Conservation (phyloP, 169 alveolate genomes). For the Plasmodium adleri region DNA sequence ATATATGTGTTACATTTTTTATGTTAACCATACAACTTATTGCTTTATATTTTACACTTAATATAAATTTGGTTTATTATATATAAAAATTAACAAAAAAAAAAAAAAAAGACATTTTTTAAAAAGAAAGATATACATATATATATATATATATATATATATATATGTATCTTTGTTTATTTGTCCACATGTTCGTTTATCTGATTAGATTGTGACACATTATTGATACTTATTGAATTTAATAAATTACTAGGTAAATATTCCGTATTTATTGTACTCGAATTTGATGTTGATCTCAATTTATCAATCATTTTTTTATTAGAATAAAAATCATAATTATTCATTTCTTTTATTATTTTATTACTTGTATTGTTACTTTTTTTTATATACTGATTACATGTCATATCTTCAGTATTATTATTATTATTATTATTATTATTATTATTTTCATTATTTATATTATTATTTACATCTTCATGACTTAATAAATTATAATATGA, state of each 20-base stretch:
- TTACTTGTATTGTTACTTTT: not conserved
- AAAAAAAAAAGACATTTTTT: too few species aligned
- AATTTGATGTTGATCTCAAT: constrained; percentile 53
- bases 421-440: not conserved
- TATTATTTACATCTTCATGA: not conserved
- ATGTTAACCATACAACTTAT: too few species aligned
- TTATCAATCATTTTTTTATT: constrained; percentile 42
- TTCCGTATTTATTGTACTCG: constrained; percentile 58
- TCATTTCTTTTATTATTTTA: constrained; percentile 11
- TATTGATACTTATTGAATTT: constrained; percentile 44
- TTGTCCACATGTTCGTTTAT: constrained; percentile 14
- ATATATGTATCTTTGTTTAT: not conserved
- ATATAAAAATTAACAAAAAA: too few species aligned
- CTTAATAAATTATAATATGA: constrained; percentile 23
- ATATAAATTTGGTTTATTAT: too few species aligned
- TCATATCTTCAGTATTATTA: constrained; percentile 1
- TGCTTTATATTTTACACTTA: too few species aligned
- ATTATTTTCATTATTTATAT: not conserved
- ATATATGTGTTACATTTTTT: too few species aligned
- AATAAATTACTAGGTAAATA: constrained; percentile 37
- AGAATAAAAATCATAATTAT: constrained; percentile 23
- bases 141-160: not conserved
- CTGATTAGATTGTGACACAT: constrained; percentile 24
- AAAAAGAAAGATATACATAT: not conserved
- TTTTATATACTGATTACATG: not conserved